phyloP scores from a whole-genome alignment of 768 basidiomycete genomes.

The Tricholoma terreum region DNA sequence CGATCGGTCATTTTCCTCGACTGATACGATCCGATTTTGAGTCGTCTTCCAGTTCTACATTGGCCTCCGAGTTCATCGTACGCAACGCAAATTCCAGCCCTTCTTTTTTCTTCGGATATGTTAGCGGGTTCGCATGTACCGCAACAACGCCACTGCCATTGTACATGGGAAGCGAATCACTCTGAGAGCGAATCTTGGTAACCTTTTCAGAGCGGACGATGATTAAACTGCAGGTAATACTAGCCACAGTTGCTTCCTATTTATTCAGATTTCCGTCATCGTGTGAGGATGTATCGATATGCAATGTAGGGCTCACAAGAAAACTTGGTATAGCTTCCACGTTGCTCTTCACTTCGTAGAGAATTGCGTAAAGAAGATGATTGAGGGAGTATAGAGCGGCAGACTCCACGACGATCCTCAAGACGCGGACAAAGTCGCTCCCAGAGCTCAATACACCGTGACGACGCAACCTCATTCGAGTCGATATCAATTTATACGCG shows the following conservation, averaged over 20 bases:
- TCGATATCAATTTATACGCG: not conserved
- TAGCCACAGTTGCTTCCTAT: not conserved
- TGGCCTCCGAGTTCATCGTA: no score
- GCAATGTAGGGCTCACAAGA: not conserved
- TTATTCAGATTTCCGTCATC: not conserved
- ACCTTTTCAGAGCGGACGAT: not conserved
- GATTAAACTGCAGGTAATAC: not conserved
- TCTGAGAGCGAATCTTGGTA: no score
- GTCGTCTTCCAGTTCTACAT: no score
- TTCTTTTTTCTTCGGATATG: no score
- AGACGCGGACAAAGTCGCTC: not conserved
- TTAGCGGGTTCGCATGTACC: no score
- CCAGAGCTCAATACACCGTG: not conserved
- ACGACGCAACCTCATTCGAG: not conserved
- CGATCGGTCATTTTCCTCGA: no score
- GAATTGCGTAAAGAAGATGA: not conserved
- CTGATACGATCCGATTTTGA: no score
- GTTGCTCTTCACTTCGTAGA: not conserved
- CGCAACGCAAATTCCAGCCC: no score
- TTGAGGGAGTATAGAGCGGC: not conserved
- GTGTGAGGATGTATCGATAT: not conserved
- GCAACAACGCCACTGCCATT: no score
- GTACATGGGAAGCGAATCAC: no score
- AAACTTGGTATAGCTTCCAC: not conserved
- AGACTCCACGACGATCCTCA: not conserved